These are phyloP conservation scores for Fusarium irregulare DNA, from an alignment of 2,329 filamentous ascomycete genomes.

Conservation along the genomic window DNA sequence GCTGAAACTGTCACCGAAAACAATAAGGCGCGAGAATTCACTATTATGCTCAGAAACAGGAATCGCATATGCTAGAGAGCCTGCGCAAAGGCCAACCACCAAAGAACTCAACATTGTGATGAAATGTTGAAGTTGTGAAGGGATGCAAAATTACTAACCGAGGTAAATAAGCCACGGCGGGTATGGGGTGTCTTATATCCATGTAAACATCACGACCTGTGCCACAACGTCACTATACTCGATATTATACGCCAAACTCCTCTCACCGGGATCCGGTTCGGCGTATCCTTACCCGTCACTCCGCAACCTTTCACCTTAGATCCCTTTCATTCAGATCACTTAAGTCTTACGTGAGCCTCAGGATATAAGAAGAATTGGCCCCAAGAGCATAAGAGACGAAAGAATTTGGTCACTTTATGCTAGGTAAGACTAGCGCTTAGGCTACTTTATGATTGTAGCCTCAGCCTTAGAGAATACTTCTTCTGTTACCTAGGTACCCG, in stretches of 20 bases:
- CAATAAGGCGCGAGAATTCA: conserved; percentile 8
- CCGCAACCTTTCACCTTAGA: too few relatives aligned
- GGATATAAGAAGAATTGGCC: too few relatives aligned
- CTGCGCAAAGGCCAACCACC: background rate
- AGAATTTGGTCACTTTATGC: too few relatives aligned
- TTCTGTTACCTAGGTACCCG: too few relatives aligned
- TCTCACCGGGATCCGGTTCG: background rate
- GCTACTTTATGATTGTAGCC: too few relatives aligned
- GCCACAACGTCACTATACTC: background rate
- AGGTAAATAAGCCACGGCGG: conserved; percentile 9
- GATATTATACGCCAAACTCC: background rate
- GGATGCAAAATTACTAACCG: conserved; percentile 7
- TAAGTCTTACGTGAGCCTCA: too few relatives aligned
- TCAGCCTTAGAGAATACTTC: too few relatives aligned
- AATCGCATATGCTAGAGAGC: background rate
- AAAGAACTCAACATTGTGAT: conserved; percentile 5
- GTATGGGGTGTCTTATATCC: conserved; percentile 17
- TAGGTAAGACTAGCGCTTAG: too few relatives aligned
- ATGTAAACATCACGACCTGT: conserved; percentile 1
- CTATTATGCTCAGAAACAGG: background rate
- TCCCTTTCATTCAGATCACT: too few relatives aligned
- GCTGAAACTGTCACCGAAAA: conserved; percentile 38
- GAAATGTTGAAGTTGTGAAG: background rate
- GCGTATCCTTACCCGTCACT: too few relatives aligned
- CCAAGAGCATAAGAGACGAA: too few relatives aligned